Evolutionary conservation across 2,329 filamentous ascomycete species (phyloP), one percentile per base, ranked within the genome.

Genomic region (Grosmannia serpens): DNA sequence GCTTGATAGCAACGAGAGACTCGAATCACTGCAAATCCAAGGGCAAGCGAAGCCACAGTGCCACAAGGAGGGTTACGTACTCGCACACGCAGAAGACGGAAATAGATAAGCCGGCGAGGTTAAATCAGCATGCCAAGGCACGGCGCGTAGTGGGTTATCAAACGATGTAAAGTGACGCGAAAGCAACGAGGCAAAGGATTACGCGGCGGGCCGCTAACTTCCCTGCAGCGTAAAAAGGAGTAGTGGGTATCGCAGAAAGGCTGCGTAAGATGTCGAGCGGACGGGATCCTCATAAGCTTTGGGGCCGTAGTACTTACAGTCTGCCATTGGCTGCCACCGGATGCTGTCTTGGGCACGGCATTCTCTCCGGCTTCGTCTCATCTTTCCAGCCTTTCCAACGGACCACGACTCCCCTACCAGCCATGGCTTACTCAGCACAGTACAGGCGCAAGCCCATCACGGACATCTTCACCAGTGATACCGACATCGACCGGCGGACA

Each of bases 401-500:
- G 41, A n/a, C n/a, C n/a, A 8, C n/a, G 5, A 41, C 38, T 22
- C 15, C n/a, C 4, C 2, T 46, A 22, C 20, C n/a, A 4, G 20
- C 41, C n/a, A 61, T 61, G 59, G 20, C 57, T 11, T 58, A 53
- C 44, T 55, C 59, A n/a, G 52, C 50, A 26, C 53, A 46, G 22
- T 61, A 61, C 54, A 57, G 60, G 51, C 60, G 60, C 26, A 68
- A 76, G 66, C 81, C 81, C 24, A 66, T 76, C 29, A 83, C 81
- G 53, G 80, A 83, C 67, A 73, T 83, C 67, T 83, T 86, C 71
- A 87, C 84, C 52, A 72, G 68, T 64, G 84, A 87, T 67, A 87
- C 83, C 49, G 81, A 83, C 67, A 86, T 89, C 69, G 83, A 89
- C 70, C 76, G 82, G 55, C 77, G 82, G 64, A 74, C 83, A 74